phyloP scores from a whole-genome alignment of 2,329 filamentous ascomycete genomes.

The Amylocarpus encephaloides region DNA sequence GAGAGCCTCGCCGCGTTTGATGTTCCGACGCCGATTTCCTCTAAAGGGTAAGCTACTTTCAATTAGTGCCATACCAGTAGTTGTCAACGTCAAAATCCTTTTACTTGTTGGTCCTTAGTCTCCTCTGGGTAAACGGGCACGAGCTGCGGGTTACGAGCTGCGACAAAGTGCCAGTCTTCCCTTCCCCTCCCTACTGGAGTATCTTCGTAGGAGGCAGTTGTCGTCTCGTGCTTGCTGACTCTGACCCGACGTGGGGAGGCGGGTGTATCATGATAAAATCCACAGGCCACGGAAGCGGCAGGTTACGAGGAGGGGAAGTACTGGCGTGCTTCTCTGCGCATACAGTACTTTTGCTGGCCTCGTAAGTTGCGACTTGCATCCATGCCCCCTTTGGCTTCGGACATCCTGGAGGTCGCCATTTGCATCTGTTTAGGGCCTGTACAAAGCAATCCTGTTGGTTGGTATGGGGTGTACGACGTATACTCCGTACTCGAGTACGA shows the following conservation, averaged over 20 bases:
- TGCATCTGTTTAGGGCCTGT: no score
- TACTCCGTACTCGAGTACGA: background rate
- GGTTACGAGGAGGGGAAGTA: no score
- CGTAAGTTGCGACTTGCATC: no score
- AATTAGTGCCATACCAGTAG: background rate
- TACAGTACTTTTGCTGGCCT: no score
- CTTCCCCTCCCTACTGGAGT: background rate
- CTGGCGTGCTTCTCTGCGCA: background rate
- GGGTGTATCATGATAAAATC: background rate
- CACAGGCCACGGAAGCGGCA: background rate
- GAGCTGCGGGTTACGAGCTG: no score
- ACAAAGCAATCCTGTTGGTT: background rate
- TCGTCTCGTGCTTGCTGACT: background rate
- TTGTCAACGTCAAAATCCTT: background rate
- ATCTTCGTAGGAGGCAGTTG: no score
- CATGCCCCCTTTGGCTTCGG: no score
- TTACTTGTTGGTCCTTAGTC: no score
- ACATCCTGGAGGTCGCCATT: no score
- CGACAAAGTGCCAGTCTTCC: background rate
- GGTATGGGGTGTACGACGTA: background rate
- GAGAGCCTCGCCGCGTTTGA: background rate
- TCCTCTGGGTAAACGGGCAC: no score
- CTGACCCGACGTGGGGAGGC: conserved; percentile 1
- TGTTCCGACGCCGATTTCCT: background rate
- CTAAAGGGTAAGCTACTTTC: background rate